A percentile compares a stretch with the other conserved stretches of the same genome.
These are phyloP conservation scores for Alternaria metachromatica DNA, from an alignment of 2,329 filamentous ascomycete genomes.

Conservation along the genomic window DNA sequence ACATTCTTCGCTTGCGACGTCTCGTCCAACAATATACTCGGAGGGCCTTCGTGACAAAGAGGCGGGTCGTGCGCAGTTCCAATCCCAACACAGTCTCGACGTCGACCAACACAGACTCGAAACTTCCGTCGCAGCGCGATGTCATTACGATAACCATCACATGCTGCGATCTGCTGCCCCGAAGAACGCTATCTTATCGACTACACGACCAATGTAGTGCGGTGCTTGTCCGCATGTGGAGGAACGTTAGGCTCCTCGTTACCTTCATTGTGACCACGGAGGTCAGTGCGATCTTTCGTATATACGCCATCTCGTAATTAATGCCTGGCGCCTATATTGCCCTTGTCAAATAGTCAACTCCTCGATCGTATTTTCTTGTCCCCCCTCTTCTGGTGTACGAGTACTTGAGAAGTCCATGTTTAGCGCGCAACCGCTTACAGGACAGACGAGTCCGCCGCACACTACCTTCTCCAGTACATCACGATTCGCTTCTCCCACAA, in stretches of 20 bases:
- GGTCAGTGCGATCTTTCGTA: not conserved
- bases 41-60: not conserved
- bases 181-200: not conserved
- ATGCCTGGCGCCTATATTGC: not conserved
- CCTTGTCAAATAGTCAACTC: not conserved
- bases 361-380: not conserved
- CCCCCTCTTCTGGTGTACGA: not conserved
- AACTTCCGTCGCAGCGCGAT: not conserved
- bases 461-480: not conserved
- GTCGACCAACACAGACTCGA: not conserved
- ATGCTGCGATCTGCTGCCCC: not conserved
- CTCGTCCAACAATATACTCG: not conserved
- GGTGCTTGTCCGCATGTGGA: not conserved
- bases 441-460: not conserved
- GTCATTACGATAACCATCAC: fast-evolving
- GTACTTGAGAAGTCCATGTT: not conserved
- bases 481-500: not conserved
- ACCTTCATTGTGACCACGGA: not conserved
- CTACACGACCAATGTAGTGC: not conserved
- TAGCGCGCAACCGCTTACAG: not conserved
- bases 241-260: not conserved
- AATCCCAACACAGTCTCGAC: not conserved
- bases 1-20: not conserved
- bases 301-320: not conserved
- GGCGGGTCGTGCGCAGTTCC: not conserved